Conservation (phyloP, 139 green algal genomes). For the Closterium sp. region DNA sequence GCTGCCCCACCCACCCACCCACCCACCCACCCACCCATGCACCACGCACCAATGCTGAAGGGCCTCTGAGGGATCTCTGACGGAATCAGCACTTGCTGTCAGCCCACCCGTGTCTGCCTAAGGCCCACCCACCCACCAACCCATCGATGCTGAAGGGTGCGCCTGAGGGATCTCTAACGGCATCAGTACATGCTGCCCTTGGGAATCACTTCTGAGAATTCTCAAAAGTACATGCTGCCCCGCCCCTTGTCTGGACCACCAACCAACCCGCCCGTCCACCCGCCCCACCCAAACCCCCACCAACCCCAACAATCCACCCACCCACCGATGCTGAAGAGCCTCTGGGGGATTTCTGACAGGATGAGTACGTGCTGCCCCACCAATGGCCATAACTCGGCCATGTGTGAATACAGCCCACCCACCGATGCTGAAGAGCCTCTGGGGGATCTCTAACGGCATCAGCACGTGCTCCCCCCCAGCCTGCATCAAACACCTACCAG, state of each 20-base stretch:
- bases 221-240: too few species aligned
- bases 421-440: background rate
- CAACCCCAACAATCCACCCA: background rate
- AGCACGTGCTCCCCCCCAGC: conserved; percentile 9
- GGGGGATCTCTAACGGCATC: background rate
- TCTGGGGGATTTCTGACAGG: background rate
- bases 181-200: background rate
- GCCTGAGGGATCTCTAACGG: background rate
- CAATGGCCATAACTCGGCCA: too few species aligned
- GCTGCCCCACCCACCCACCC: too few species aligned
- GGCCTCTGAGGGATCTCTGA: background rate
- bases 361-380: conserved; percentile 1
- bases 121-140: too few species aligned
- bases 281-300: background rate
- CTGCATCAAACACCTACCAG: too few species aligned
- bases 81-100: background rate
- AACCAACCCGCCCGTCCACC: background rate
- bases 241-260: too few species aligned
- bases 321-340: background rate
- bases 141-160: background rate
- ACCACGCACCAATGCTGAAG: background rate
- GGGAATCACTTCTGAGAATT: too few species aligned
- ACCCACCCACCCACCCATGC: too few species aligned
- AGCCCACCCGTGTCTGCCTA: too few species aligned
- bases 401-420: too few species aligned